Evolutionary conservation across 345 rosid species (phyloP), one percentile per base, ranked within the genome.

Genomic region (Salix dunnii): DNA sequence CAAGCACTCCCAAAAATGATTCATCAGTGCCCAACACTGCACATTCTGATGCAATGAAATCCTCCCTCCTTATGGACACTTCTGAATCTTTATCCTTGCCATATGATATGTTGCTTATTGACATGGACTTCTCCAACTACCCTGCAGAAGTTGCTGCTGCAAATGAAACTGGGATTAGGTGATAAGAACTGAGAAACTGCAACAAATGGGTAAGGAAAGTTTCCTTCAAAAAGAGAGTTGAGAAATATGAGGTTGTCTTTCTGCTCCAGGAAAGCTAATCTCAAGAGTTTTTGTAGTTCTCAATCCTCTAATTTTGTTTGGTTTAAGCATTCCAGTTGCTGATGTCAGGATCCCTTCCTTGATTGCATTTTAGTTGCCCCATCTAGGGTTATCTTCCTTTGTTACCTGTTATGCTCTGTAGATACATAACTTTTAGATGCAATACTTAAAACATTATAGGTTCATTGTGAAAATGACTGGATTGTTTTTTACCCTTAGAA

Each of bases 81-180:
- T 85, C 97, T 33, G 84, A 86, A 74, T 80, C 92, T 12, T 74
- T 71, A 31, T 76, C 92, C 21, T 78, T 83, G 25, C 80, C 92
- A 60, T 92, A 91, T 71, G 98, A 94, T 85, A 86, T 92, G 94
- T 86, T 97, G 4, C 93, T 96, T 65, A 85, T 96, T 38, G 99
- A 96, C 87, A 82, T 94, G 46, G 98, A 96, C 84, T 76, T 96
- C 84, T 90, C 94, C 51, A 88, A 81, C 80, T 93, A 92, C 81
- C 92, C 97, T 16, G 81, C 86, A 51, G 86, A 90, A 75, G 97
- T 94, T 27, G 95, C 96, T 61, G 89, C 97, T 68, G 97, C 88
- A 18, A 90, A 86, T 78, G 85, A 78, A 68, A 82, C 79, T 70
- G 88, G 49, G 78, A 74, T 65, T 77, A 86, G 94, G 81, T 88